Evolutionary conservation across 805 yeast species (phyloP), one percentile per base, ranked within the genome.

Genomic region (Nakazawaea pomicola): DNA sequence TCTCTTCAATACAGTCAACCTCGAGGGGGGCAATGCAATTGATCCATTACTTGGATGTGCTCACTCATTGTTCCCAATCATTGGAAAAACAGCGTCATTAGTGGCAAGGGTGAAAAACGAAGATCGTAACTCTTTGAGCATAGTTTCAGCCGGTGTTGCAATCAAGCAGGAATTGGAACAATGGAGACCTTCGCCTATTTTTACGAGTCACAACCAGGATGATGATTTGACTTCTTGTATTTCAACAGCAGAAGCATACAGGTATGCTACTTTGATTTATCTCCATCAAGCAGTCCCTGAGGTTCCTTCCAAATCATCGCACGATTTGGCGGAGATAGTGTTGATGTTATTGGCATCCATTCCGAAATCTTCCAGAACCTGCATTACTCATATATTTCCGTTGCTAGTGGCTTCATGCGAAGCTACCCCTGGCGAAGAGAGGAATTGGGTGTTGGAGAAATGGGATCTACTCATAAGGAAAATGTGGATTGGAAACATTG

Each of bases 251-350:
- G 87, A 80, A 51, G 81, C 86, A 0, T 81, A 80, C 55, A 54
- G 84, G 29, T 77, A 67, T 54, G 70, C 85, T 1, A 67, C 83
- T 0, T 54, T 81, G 29, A 52, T 80, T 16, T 79, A 76, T 51
- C 57, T 81, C 23, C 84, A 79, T 54, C 86, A 81, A 52, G 81
- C 85, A 1, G 84, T 81, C 4, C 87, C 88, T 0, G 84, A 80
- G 47, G 68, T 80, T 14, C 83, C 83, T 8, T 72, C 77, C 7
- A 54, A 63, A 29, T 57, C 76, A 7, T 71, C 82, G 1, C 77
- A 70, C 43, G 73, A 66, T 38, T 54, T 79, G 24, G 82, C 87
- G 0, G 79, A 75, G 49, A 76, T 76, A 48, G 74, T 80, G 3
- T 61, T 80, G 50, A 70, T 76, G 62, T 54, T 78, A 19, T 50